Base-by-base conservation (phyloP, 1,284 basidiomycete genomes). In the Pascua sp. region DNA sequence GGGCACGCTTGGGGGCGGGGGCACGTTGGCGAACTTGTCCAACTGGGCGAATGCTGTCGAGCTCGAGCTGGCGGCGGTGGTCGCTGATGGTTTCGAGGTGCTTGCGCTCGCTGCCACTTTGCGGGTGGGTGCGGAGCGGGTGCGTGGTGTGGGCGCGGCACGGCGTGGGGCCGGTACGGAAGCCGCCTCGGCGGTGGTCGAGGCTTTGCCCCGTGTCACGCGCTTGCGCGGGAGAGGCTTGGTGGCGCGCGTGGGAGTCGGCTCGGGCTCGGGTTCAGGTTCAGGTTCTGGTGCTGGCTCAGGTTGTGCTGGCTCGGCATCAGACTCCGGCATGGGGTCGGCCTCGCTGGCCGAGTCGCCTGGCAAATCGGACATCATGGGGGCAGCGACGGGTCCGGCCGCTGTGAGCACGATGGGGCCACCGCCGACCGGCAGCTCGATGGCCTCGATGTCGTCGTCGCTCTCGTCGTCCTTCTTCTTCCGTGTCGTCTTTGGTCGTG, bases 21-120 rank as follows among this genome's bases (percentile, higher is more conserved):
- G 69, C 11, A 70, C 62, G 54, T 71, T 73, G 9, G 64, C 56
- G 60, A 71, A 68, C 39, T 64, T 52, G 41, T 70, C 67, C 15
- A 69, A 59, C 41, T 67, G 63, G 7, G 67, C 61, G 37, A 64
- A 49, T 4, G 66, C 60, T 8, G 49, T 7, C 32, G 44, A 24
- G 47, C 49, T 16, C 18, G 49, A 5, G n/a, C 39, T 43, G 50
- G 50, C 16, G 50, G 50, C 3, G 50, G 52, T 32, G 24, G 24
- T 32, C 7, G 52, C 52, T 10, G 37, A 10, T 16, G 17, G 3
- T 9, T 46, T 36, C 13, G 16, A 18, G 24, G 24, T 32, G 24
- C 24, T 32, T 3, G 24, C 24, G 24, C 24, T 32, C 24, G 24
- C 24, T 32, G 24, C 24, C 11, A 8, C 47, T 18, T 40, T 53